Evolutionary conservation across 2,329 filamentous ascomycete species (phyloP), one percentile per base, ranked within the genome.

Genomic region (Fusarium torulosum): DNA sequence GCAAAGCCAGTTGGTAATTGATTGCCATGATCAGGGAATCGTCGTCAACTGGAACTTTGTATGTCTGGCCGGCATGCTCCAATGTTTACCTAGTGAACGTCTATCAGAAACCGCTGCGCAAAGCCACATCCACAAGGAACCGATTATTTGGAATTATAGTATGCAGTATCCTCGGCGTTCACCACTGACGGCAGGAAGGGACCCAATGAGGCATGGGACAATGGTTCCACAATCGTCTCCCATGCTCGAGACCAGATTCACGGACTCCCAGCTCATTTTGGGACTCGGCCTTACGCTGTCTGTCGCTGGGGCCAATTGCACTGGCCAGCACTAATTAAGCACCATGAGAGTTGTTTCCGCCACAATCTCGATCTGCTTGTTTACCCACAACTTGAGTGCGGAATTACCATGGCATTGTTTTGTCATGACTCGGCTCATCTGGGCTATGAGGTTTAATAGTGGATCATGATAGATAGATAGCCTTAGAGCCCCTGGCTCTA

Each of bases 141-240:
- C 31, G 11, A 29, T 19, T 42, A n/a, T 60, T 54, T 45, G 40
- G 53, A 19, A 21, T 43, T 10, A 19, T n/a, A n/a, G 9, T 29
- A 21, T 35, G 21, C 21, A 40, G 6, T n/a, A 15, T 35, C 29
- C 47, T 20, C n/a, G 31, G 37, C 31, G 15, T n/a, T 46, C 21
- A 42, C n/a, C n/a, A 58, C n/a, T 29, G 38, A 33, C 40, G 49
- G 41, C 43, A 53, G 37, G 17, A 46, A 51, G 40, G 41, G 47
- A 23, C 11, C 7, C 50, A 51, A 41, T 23, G 20, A 58, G 49
- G 66, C 66, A 69, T 66, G 56, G 66, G 40, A 61, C 66, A 69
- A 38, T 37, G 47, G 59, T 69, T 69, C 49, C 44, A 49, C 37
- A 31, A 29, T 25, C 51, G 60, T 52, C 46, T 69, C 38, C 58